A percentile compares a stretch with the other conserved stretches of the same genome.
These are phyloP conservation scores for Ceratobasidium sp. DNA, from an alignment of 1,284 basidiomycete species.

Conservation along the genomic window DNA sequence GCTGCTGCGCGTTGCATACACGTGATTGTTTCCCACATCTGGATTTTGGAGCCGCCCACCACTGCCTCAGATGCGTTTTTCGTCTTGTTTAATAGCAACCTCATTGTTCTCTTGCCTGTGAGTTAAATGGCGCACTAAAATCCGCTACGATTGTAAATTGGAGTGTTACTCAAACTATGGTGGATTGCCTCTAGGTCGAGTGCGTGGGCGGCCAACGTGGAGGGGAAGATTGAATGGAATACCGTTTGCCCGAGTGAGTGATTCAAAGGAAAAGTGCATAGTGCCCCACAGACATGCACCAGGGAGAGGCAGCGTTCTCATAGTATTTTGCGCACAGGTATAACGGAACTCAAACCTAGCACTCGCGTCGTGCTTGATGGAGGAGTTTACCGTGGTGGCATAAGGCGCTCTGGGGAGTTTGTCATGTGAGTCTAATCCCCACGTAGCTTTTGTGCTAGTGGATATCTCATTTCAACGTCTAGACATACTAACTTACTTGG, in stretches of 20 bases:
- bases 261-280: neutral
- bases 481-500: neutral
- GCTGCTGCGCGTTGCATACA: neutral
- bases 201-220: conserved; percentile 35
- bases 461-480: neutral
- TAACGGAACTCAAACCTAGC: conserved; percentile 35
- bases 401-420: conserved; percentile 39
- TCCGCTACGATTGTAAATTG: neutral
- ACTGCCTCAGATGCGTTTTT: conserved; percentile 25
- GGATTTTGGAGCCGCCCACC: neutral
- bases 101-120: no score
- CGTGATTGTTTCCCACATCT: conserved; percentile 14
- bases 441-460: neutral
- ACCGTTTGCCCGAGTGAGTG: conserved; percentile 36
- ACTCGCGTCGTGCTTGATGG: conserved; percentile 41
- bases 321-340: conserved; percentile 5
- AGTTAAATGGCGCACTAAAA: neutral
- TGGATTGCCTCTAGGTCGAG: conserved; percentile 22
- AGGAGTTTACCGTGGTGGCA: conserved; percentile 39
- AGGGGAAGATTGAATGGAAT: conserved; percentile 39
- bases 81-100: conserved; percentile 18
- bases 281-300: no score
- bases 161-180: neutral
- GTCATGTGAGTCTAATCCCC: conserved; percentile 36
- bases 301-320: neutral